phyloP scores from a whole-genome alignment of 1,284 basidiomycete genomes.

The Pseudozyma hubeiensis region DNA sequence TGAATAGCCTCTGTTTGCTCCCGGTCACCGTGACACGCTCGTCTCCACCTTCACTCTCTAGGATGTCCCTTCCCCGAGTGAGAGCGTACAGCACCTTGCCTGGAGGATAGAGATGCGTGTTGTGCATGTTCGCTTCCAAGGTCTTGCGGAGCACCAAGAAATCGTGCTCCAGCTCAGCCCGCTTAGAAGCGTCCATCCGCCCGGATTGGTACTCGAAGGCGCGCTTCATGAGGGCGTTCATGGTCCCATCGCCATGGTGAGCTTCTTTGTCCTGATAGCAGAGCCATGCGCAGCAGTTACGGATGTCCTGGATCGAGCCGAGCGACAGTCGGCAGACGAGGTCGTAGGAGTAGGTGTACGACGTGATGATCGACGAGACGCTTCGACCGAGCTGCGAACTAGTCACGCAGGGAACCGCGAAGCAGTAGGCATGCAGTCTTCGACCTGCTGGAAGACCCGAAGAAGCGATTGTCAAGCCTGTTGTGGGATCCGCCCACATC shows the following conservation, averaged over 20 bases:
- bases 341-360: conserved; percentile 84
- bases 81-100: conserved; percentile 83
- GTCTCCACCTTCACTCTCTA: background rate
- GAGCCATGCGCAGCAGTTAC: conserved; percentile 80
- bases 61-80: conserved; percentile 74
- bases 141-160: conserved; percentile 79
- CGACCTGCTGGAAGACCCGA: conserved; percentile 76
- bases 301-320: conserved; percentile 81
- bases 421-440: conserved; percentile 80
- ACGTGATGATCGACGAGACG: conserved; percentile 76
- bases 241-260: conserved; percentile 19
- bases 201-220: conserved; percentile 56
- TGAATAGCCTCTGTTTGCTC: conserved; percentile 34
- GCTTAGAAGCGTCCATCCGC: conserved; percentile 10
- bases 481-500: conserved; percentile 79
- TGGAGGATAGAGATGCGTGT: conserved; percentile 79
- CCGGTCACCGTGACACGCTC: background rate
- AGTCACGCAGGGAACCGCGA: conserved; percentile 80
- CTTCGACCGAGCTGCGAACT: conserved; percentile 74
- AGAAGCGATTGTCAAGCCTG: conserved; percentile 37
- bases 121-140: conserved; percentile 84
- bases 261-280: conserved; percentile 74
- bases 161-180: conserved; percentile 34
- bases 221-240: conserved; percentile 51
- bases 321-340: conserved; percentile 81